A percentile compares a stretch with the other conserved stretches of the same genome.
These are phyloP conservation scores for Orychophragmus violaceus DNA, from an alignment of 345 rosid species.

Conservation along the genomic window DNA sequence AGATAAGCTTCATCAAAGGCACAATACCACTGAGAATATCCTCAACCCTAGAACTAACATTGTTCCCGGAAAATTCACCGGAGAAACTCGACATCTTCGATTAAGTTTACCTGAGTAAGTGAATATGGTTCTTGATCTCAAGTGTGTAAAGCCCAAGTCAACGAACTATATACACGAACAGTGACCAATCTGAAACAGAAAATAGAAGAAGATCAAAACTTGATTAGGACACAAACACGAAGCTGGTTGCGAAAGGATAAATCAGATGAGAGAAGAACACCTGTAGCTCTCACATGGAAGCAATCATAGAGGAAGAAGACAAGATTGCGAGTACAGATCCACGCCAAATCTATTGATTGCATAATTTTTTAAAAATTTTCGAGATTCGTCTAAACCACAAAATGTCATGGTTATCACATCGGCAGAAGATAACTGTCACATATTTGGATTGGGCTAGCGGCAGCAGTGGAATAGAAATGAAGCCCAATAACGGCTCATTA, in stretches of 20 bases:
- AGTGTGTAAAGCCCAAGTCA: not conserved
- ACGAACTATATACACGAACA: no score
- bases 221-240: not conserved
- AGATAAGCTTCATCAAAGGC: constrained; percentile 74
- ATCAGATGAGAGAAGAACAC: not conserved
- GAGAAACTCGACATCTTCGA: constrained; percentile 18
- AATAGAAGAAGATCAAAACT: not conserved
- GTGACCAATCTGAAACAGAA: not conserved
- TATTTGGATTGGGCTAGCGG: not conserved
- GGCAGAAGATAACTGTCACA: not conserved
- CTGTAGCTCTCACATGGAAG: constrained; percentile 13
- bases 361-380: not conserved
- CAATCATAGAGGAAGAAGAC: constrained; percentile 1
- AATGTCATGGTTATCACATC: not conserved
- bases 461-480: not conserved
- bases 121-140: not conserved
- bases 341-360: not conserved
- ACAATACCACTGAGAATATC: constrained; percentile 50
- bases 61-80: not conserved
- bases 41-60: constrained; percentile 31
- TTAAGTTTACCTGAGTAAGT: not conserved
- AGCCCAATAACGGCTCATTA: not conserved
- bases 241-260: not conserved
- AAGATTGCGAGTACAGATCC: constrained; percentile 4
- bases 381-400: not conserved